Evolutionary conservation across 2,329 filamentous ascomycete genomes (phyloP).

Genomic region (Albifimbria verrucaria): DNA sequence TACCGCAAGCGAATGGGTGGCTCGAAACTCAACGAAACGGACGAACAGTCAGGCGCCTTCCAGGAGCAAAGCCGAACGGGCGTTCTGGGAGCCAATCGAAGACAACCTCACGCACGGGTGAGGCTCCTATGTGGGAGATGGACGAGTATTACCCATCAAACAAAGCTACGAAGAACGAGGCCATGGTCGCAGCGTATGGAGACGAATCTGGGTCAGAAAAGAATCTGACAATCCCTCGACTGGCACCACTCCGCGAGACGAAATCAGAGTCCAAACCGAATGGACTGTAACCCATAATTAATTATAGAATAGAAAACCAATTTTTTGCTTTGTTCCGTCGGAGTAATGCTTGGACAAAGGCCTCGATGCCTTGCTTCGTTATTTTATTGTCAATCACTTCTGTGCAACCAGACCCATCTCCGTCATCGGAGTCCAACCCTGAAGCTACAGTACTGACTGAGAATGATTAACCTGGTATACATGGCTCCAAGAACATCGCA

Average conservation of each 20-base stretch:
- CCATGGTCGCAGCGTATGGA: conserved; percentile 7
- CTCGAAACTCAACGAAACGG: conserved; percentile 22
- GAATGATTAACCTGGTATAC: no score
- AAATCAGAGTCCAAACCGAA: conserved; percentile 18
- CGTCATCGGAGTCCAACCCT: no score
- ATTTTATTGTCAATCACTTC: no score
- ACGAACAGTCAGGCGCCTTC: conserved; percentile 14
- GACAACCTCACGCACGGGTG: conserved; percentile 5
- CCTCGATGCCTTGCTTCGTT: no score
- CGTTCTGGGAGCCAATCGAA: conserved; percentile 3
- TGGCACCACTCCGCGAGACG: conserved; percentile 4
- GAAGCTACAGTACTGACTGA: no score
- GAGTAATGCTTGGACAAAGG: no score
- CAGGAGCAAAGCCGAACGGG: conserved; percentile 15
- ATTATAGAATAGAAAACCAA: not conserved
- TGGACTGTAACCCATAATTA: conserved; percentile 18
- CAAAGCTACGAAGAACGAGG: conserved; percentile 10
- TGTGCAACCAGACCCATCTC: no score
- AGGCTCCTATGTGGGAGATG: conserved; percentile 20
- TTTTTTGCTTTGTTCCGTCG: no score
- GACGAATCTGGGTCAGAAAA: conserved; percentile 22
- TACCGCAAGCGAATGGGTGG: conserved; percentile 29
- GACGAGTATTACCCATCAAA: conserved; percentile 13
- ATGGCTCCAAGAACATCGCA: no score
- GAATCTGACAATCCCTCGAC: conserved; percentile 14